Evolutionary conservation across 2,329 filamentous ascomycete species (phyloP).

Genomic region (Aurifilum marmelostoma): DNA sequence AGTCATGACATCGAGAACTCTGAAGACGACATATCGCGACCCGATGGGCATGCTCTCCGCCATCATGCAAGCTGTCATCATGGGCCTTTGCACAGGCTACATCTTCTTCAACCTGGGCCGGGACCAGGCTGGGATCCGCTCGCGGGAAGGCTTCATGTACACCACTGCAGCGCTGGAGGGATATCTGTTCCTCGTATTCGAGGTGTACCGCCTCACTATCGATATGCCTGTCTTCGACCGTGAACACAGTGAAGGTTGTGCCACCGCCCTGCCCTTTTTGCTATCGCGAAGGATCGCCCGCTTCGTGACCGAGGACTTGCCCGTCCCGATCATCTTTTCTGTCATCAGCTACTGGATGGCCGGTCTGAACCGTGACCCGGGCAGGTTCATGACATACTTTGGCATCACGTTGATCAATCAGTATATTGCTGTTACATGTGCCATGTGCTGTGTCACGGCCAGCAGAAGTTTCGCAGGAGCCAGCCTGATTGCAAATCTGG

Average conservation of each 20-base stretch:
- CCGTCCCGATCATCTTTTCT: conserved; percentile 72
- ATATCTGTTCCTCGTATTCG: conserved; percentile 76
- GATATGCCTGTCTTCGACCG: conserved; percentile 79
- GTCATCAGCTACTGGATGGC: conserved; percentile 79
- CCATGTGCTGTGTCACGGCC: conserved; percentile 67
- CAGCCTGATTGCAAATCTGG: conserved; percentile 72
- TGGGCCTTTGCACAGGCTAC: conserved; percentile 74
- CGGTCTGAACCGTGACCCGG: conserved; percentile 66
- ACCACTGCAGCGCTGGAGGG: conserved; percentile 73
- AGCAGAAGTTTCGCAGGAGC: conserved; percentile 71
- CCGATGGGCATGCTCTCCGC: conserved; percentile 75
- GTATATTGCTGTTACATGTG: conserved; percentile 73
- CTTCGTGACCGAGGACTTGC: conserved; percentile 71
- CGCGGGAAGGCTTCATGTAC: conserved; percentile 73
- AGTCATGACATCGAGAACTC: conserved; percentile 70
- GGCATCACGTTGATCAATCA: conserved; percentile 69
- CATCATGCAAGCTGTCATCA: conserved; percentile 68
- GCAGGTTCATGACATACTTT: conserved; percentile 74
- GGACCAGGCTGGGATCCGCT: conserved; percentile 72
- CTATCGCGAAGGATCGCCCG: conserved; percentile 71
- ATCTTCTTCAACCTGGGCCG: conserved; percentile 69
- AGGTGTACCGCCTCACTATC: conserved; percentile 73
- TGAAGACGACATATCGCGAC: conserved; percentile 75
- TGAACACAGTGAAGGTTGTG: conserved; percentile 73
- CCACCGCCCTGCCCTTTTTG: conserved; percentile 70